Evolutionary conservation across 768 basidiomycete genomes (phyloP).

Genomic region (Pulveroboletus ravenelii): DNA sequence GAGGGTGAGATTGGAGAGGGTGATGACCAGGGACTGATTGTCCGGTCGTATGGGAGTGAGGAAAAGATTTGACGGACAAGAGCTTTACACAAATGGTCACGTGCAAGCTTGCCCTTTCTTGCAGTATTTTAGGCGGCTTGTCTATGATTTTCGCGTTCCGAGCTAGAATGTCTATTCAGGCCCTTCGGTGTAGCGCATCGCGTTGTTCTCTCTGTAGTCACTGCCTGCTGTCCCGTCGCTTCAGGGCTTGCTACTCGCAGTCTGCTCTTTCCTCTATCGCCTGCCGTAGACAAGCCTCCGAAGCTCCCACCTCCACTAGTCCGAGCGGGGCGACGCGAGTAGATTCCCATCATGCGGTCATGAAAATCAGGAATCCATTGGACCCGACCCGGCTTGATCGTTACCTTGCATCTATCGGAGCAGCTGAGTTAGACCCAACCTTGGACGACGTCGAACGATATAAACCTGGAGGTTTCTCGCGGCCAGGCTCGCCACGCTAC

Average conservation of each 20-base stretch:
- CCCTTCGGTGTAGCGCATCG: constrained; percentile 12
- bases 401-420: constrained; percentile 52
- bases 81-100: constrained; percentile 5
- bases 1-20: constrained; percentile 58
- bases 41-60: constrained; percentile 9
- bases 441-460: constrained; percentile 60
- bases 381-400: constrained; percentile 47
- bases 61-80: constrained; percentile 4
- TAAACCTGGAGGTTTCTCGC: constrained; percentile 40
- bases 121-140: no score
- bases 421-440: constrained; percentile 43
- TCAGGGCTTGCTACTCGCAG: constrained; percentile 25
- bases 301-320: constrained; percentile 2
- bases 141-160: background rate
- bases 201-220: constrained; percentile 18
- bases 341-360: background rate
- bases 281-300: constrained; percentile 3
- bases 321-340: background rate
- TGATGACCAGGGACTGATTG: constrained; percentile 32
- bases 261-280: constrained; percentile 13
- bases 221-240: constrained; percentile 11
- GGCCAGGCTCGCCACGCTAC: constrained; percentile 43
- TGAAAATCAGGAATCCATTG: constrained; percentile 26
- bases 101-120: constrained; percentile 4
- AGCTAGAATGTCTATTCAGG: constrained; percentile 18